Conservation (phyloP, 2,329 filamentous ascomycete genomes). For the Neocatenulostroma microsporum region DNA sequence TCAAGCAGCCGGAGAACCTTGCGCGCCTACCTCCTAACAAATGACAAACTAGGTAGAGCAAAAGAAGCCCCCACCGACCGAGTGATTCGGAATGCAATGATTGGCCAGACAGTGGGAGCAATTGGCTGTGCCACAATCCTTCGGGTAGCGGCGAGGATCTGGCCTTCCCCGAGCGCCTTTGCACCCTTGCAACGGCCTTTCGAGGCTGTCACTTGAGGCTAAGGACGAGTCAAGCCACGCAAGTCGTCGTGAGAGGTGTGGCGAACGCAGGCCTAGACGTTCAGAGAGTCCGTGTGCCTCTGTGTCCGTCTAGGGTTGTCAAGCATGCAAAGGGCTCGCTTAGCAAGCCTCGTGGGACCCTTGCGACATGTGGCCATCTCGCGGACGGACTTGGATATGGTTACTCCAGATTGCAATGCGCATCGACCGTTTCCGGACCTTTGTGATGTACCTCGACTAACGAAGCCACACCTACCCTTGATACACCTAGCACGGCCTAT, state of each 20-base stretch:
- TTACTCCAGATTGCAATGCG: neutral
- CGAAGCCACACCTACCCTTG: conserved; percentile 11
- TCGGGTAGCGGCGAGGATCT: conserved; percentile 1
- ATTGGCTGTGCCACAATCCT: conserved; percentile 1
- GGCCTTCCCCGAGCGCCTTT: neutral
- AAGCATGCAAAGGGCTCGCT: neutral
- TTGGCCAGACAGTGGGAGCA: too few species aligned
- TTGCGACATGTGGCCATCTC: too few species aligned
- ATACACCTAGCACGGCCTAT: conserved; percentile 2
- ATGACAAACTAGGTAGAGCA: too few species aligned
- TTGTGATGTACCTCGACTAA: conserved; percentile 10
- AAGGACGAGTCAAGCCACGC: too few species aligned
- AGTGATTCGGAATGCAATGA: too few species aligned
- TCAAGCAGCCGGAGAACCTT: too few species aligned
- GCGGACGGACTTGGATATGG: too few species aligned
- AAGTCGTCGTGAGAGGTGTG: too few species aligned
- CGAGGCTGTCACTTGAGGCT: neutral
- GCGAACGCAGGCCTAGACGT: neutral
- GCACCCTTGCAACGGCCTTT: neutral
- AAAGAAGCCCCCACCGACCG: too few species aligned
- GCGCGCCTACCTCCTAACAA: too few species aligned
- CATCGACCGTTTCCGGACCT: neutral
- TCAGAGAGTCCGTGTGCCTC: neutral
- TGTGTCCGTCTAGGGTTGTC: neutral
- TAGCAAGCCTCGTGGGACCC: neutral